Base-by-base conservation (phyloP, 1,284 basidiomycete species). In the Marasmius fiardii region DNA sequence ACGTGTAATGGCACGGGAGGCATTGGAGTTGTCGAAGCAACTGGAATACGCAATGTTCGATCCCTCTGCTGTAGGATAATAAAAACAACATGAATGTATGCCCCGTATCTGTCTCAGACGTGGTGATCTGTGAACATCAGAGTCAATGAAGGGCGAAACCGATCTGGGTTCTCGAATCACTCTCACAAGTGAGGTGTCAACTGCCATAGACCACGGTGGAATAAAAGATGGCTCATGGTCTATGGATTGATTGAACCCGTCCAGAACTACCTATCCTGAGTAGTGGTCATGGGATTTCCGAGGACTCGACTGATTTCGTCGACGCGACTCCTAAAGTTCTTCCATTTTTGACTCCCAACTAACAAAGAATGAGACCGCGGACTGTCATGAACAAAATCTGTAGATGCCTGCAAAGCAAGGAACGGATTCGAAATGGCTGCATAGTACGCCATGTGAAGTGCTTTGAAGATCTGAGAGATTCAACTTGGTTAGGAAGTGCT, bases 51-150 rank as follows among this genome's bases (percentile, higher is more conserved):
- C 80, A 41, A 68, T 67, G 55, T 43, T 85, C 43, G 80, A 80
- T 31, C 16, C 20, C 39, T 41, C 16, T 41, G 39, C 39, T 41
- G 20, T 41, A 41, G 39, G 39, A 41, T 41, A 41, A 41, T 16
- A 52, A 10, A 16, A 33, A 45, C 33, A 24, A 28, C 3, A 33
- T 49, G 18, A 49, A 74, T 92, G 78, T 92, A 61, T 76, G 85
- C 89, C 88, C 80, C 90, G 90, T 91, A 92, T 92, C 90, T 92
- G 90, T 92, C 90, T 82, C 84, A 87, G 75, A 76, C 73, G 73
- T 74, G 69, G 86, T 74, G 62, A 65, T 71, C 80, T 90, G 65
- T 59, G 70, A 69, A 74, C 73, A 79, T 72, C 81, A 84, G 83
- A 88, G 90, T 92, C 90, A 92, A 88, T 83, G 63, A 75, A 88